phyloP scores from a whole-genome alignment of 768 basidiomycete species.

The Lentinus brumalis region DNA sequence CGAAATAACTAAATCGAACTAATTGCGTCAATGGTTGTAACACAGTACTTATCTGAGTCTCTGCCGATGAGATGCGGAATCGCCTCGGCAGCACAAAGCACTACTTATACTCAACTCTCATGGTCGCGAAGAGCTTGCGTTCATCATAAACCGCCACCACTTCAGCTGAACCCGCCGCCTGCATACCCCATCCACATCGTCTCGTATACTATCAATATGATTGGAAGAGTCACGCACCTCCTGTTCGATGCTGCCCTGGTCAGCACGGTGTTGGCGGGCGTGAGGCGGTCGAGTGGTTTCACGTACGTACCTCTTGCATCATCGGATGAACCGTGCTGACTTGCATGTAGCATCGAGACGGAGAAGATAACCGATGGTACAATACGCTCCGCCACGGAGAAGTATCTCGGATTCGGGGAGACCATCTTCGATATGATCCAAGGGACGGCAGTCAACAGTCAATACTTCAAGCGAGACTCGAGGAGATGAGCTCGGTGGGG shows the following conservation, averaged over 20 bases:
- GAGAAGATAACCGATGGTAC: slow-evolving; percentile 76
- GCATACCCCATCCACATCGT: background rate
- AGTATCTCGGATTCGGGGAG: slow-evolving; percentile 86
- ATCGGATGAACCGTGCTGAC: background rate
- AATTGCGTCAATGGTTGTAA: too few relatives aligned
- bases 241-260: slow-evolving; percentile 82
- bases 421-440: slow-evolving; percentile 85
- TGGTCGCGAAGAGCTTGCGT: background rate
- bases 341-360: slow-evolving; percentile 51
- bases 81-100: slow-evolving; percentile 4
- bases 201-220: slow-evolving; percentile 31
- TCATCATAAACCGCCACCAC: too few relatives aligned
- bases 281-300: slow-evolving; percentile 89
- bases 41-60: background rate
- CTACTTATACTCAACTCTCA: background rate
- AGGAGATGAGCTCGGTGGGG: slow-evolving; percentile 33
- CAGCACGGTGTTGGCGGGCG: slow-evolving; percentile 89
- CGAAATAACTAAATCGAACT: too few relatives aligned
- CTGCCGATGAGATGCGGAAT: slow-evolving; percentile 13
- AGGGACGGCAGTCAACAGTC: slow-evolving; percentile 82
- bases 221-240: slow-evolving; percentile 82
- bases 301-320: slow-evolving; percentile 55
- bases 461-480: slow-evolving; percentile 70
- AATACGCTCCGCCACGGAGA: slow-evolving; percentile 72
- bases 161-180: background rate